Percentiles rank a stretch among this genome's conserved stretches.
Conservation (phyloP, 805 yeast genomes). For the Candida khao-thaluensis region DNA sequence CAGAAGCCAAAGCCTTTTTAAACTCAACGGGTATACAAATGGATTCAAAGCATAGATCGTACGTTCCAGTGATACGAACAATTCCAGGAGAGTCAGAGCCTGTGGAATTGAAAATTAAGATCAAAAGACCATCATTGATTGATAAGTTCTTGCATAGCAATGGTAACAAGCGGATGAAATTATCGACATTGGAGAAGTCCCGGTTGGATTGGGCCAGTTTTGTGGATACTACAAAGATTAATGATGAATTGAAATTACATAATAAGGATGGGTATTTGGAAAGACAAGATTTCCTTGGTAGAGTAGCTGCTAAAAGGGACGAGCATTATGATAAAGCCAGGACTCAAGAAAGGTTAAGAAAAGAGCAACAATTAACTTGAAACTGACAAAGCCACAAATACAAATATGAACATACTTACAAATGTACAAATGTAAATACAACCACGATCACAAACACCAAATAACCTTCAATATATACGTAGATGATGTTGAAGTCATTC, state of each 20-base stretch:
- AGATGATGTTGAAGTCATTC: too few relatives aligned
- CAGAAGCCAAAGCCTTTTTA: slow-evolving; percentile 83
- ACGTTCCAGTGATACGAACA: slow-evolving; percentile 34
- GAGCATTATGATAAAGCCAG: slow-evolving; percentile 45
- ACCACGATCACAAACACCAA: too few relatives aligned
- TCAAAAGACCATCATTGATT: slow-evolving; percentile 72
- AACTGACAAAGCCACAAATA: too few relatives aligned
- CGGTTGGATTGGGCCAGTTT: slow-evolving; percentile 93
- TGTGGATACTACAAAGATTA: slow-evolving; percentile 82
- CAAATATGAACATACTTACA: too few relatives aligned
- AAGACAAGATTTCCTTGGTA: slow-evolving; percentile 81
- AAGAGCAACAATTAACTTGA: slow-evolving; percentile 14
- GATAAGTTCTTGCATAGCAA: slow-evolving; percentile 72
- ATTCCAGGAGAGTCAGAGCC: slow-evolving; percentile 31
- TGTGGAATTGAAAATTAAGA: slow-evolving; percentile 49
- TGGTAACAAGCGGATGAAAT: slow-evolving; percentile 61
- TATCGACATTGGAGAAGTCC: slow-evolving; percentile 90
- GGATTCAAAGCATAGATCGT: slow-evolving; percentile 22
- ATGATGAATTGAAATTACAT: slow-evolving; percentile 75
- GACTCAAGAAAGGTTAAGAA: slow-evolving; percentile 30
- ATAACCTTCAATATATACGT: too few relatives aligned
- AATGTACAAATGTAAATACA: too few relatives aligned
- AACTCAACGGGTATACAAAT: slow-evolving; percentile 44
- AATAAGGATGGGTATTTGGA: slow-evolving; percentile 91
- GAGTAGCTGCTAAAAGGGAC: slow-evolving; percentile 66